These are phyloP conservation scores for Paraphoma sp. DNA, from an alignment of 2,329 filamentous ascomycete genomes.

Conservation along the genomic window DNA sequence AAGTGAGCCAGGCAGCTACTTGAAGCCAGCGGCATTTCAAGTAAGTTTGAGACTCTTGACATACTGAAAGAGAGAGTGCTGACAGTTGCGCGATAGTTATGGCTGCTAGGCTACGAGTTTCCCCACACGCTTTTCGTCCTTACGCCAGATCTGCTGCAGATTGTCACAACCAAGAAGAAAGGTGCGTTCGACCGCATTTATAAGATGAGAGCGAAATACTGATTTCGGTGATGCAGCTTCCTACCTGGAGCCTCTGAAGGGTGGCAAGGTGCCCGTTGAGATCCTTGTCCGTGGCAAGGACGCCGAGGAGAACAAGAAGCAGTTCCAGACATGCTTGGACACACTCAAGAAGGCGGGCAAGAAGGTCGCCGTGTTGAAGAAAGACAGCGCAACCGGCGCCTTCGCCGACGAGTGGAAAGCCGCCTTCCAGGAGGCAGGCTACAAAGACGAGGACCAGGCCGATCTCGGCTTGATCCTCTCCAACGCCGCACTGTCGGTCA, in stretches of 20 bases:
- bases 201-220: slow-evolving; percentile 12
- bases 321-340: slow-evolving; percentile 83
- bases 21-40: slow-evolving; percentile 97
- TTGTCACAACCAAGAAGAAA: slow-evolving; percentile 97
- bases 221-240: slow-evolving; percentile 69
- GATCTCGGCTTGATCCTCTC: slow-evolving; percentile 86
- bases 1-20: slow-evolving; percentile 77
- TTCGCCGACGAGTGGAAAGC: slow-evolving; percentile 98
- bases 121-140: slow-evolving; percentile 94
- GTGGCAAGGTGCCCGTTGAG: slow-evolving; percentile 90
- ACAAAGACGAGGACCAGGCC: slow-evolving; percentile 86
- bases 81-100: slow-evolving; percentile 70
- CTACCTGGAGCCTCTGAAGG: slow-evolving; percentile 89
- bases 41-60: slow-evolving; percentile 58
- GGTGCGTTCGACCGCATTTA: slow-evolving; percentile 59
- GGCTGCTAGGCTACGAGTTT: slow-evolving; percentile 98
- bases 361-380: slow-evolving; percentile 86
- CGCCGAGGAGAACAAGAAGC: slow-evolving; percentile 86
- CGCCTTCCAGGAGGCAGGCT: slow-evolving; percentile 71
- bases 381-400: slow-evolving; percentile 83
- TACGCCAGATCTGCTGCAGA: slow-evolving; percentile 84
- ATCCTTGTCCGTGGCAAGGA: slow-evolving; percentile 93
- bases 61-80: slow-evolving; percentile 24
- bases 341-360: slow-evolving; percentile 88
- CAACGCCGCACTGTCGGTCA: slow-evolving; percentile 82